Percentiles rank a stretch among this genome's conserved stretches.
These are phyloP conservation scores for Agapanthus africanus DNA, from an alignment of 106 monocot genomes.

Conservation along the genomic window DNA sequence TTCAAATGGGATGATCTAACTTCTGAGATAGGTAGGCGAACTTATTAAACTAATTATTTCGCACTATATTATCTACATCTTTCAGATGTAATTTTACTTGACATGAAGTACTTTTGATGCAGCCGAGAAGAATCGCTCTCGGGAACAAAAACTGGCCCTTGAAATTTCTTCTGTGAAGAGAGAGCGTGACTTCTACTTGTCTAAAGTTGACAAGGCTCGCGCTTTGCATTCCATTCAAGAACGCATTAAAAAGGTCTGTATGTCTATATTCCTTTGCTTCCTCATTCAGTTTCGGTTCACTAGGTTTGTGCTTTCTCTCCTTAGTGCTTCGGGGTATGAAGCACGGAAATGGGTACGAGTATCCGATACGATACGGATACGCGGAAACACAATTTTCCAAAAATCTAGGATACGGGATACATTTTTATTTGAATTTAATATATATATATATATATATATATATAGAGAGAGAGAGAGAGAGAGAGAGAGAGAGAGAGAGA, in stretches of 20 bases:
- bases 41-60: neutral
- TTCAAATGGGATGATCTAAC: constrained; percentile 97
- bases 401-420: neutral
- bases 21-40: constrained; percentile 59
- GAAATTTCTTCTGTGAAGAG: constrained; percentile 94
- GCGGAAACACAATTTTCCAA: neutral
- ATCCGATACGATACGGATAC: neutral
- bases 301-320: neutral
- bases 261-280: neutral
- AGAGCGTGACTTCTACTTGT: constrained; percentile 87
- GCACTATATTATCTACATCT: neutral
- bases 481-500: too few relatives aligned
- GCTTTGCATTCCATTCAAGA: constrained; percentile 59
- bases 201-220: constrained; percentile 74
- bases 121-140: constrained; percentile 63
- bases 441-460: too few relatives aligned
- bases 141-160: constrained; percentile 74
- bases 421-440: neutral
- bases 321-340: neutral
- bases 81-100: neutral
- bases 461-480: too few relatives aligned
- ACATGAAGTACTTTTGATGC: neutral
- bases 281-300: neutral
- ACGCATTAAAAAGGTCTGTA: constrained; percentile 66
- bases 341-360: neutral